These are phyloP conservation scores for Orobanche coerulescens DNA, from an alignment of 257 asterid species.

Conservation along the genomic window DNA sequence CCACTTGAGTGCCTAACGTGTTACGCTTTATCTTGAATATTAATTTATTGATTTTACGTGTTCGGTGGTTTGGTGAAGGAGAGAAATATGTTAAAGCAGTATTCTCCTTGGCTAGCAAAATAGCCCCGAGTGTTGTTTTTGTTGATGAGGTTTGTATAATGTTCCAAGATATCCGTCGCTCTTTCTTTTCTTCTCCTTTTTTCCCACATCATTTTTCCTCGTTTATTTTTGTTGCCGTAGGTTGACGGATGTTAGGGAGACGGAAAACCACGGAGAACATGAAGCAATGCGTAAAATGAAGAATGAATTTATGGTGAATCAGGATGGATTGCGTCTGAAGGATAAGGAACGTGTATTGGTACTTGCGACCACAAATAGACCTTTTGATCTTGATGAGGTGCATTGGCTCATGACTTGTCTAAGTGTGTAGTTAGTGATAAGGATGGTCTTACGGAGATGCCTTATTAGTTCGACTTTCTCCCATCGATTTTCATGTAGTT, in stretches of 20 bases:
- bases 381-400: constrained; percentile 94
- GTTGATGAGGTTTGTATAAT: constrained; percentile 70
- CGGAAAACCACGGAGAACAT: constrained; percentile 96
- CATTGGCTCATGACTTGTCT: no score
- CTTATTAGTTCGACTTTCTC: no score
- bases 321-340: constrained; percentile 92
- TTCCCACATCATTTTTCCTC: background rate
- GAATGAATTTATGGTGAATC: constrained; percentile 86
- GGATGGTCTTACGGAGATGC: no score
- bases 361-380: constrained; percentile 90
- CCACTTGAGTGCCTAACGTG: constrained; percentile 16
- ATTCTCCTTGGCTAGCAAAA: constrained; percentile 81
- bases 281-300: constrained; percentile 98
- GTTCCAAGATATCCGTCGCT: background rate
- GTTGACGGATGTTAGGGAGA: constrained; percentile 97
- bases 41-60: background rate
- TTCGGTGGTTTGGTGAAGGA: constrained; percentile 93
- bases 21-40: background rate
- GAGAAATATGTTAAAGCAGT: constrained; percentile 89
- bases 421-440: no score
- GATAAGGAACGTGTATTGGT: constrained; percentile 91
- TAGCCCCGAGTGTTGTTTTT: constrained; percentile 73
- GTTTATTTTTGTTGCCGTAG: constrained; percentile 26
- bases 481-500: no score
- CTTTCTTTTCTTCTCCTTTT: constrained; percentile 10